Conservation (phyloP, 352 stramenopile species). For the Globisporangium splendens region DNA sequence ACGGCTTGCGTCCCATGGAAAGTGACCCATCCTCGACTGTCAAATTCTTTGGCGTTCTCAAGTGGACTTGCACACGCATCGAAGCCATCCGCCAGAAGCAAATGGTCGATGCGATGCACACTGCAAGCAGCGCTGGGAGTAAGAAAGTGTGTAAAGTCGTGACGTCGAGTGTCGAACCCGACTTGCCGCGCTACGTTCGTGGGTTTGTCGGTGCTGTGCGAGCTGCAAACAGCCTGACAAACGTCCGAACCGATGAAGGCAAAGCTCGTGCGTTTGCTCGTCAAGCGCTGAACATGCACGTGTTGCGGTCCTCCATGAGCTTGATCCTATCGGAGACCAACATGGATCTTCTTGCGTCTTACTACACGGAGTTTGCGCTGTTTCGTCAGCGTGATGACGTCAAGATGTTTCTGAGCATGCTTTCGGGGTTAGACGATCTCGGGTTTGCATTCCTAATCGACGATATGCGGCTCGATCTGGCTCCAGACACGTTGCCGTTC, state of each 20-base stretch:
- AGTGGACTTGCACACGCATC: conserved; percentile 82
- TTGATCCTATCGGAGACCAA: conserved; percentile 74
- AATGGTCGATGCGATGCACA: conserved; percentile 64
- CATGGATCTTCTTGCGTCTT: conserved; percentile 68
- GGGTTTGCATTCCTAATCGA: conserved; percentile 82
- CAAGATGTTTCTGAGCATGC: conserved; percentile 68
- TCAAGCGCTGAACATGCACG: conserved; percentile 81
- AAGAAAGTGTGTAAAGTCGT: conserved; percentile 60
- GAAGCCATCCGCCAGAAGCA: conserved; percentile 69
- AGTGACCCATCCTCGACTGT: conserved; percentile 51
- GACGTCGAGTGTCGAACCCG: conserved; percentile 64
- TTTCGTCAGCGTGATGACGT: conserved; percentile 79
- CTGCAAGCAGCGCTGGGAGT: conserved; percentile 18
- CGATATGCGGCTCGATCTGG: conserved; percentile 58
- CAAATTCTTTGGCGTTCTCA: conserved; percentile 84
- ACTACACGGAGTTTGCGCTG: conserved; percentile 76
- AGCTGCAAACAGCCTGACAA: conserved; percentile 50
- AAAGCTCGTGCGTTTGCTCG: conserved; percentile 75
- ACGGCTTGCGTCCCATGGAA: conserved; percentile 67
- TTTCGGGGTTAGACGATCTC: conserved; percentile 60
- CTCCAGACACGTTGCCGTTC: conserved; percentile 72
- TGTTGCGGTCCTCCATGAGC: conserved; percentile 63
- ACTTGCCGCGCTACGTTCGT: conserved; percentile 65
- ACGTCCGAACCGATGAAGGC: conserved; percentile 68
- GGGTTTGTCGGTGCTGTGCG: conserved; percentile 65